These are phyloP conservation scores for Cryptococcus deneoformans DNA, from an alignment of 1,284 basidiomycete species.

Conservation along the genomic window DNA sequence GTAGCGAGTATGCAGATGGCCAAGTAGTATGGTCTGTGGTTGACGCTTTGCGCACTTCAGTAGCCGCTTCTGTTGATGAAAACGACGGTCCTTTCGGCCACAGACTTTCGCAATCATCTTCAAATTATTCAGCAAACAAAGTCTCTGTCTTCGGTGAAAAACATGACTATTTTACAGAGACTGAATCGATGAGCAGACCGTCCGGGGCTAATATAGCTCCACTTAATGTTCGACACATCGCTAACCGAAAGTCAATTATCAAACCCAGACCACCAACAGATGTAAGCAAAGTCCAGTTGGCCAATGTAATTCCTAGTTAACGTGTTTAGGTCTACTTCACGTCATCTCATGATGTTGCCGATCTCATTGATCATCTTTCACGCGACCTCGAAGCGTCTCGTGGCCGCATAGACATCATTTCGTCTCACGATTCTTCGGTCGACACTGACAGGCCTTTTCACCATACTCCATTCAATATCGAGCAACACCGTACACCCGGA, in stretches of 20 bases:
- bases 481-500: not conserved
- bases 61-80: constrained; percentile 11
- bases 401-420: constrained; percentile 40
- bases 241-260: constrained; percentile 5
- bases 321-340: constrained; percentile 38
- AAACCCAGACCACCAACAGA: constrained; percentile 18
- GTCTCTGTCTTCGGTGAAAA: constrained; percentile 1
- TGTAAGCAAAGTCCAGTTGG: constrained; percentile 6
- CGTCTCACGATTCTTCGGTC: not conserved
- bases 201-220: not conserved
- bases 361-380: constrained; percentile 45
- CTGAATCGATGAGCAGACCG: not conserved
- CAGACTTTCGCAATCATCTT: constrained; percentile 12
- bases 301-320: too few relatives aligned
- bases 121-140: constrained; percentile 7
- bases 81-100: constrained; percentile 12
- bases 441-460: constrained; percentile 5
- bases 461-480: not conserved
- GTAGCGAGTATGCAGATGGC: constrained; percentile 45
- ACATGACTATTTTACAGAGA: not conserved
- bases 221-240: constrained; percentile 14
- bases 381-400: constrained; percentile 26
- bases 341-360: constrained; percentile 39
- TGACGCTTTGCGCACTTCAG: constrained; percentile 31
- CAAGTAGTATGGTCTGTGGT: constrained; percentile 44